These are phyloP conservation scores for Pseudonitzschia pungens DNA, from an alignment of 108 stramenopile genomes.

Conservation along the genomic window DNA sequence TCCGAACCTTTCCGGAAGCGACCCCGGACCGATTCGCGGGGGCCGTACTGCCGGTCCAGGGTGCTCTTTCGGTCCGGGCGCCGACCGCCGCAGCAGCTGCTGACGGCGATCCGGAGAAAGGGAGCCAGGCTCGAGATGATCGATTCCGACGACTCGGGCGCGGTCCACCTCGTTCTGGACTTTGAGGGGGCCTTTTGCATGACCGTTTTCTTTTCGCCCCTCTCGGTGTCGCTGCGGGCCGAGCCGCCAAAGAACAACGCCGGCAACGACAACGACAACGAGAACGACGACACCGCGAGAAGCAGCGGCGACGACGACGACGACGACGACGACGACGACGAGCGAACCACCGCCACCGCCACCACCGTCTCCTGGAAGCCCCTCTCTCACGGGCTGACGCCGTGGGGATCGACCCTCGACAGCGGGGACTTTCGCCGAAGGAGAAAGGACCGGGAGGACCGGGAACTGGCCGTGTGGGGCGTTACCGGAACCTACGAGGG, in stretches of 20 bases:
- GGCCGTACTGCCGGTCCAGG: conserved; percentile 39
- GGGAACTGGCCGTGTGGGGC: conserved; percentile 40
- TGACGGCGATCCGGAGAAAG: conserved; percentile 69
- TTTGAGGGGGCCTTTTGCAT: conserved; percentile 79
- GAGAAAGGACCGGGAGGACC: background rate
- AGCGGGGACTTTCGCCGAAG: background rate
- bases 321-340: background rate
- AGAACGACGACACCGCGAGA: too few species aligned
- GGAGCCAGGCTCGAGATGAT: conserved; percentile 46
- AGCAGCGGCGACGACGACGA: background rate
- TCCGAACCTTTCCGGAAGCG: conserved; percentile 18
- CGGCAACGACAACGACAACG: background rate
- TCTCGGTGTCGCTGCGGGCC: conserved; percentile 70
- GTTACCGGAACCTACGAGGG: conserved; percentile 36
- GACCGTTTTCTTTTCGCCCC: conserved; percentile 71
- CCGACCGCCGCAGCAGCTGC: conserved; percentile 49
- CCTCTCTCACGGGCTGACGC: conserved; percentile 32
- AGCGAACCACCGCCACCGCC: background rate
- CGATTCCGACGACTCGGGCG: conserved; percentile 19
- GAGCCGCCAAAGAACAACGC: conserved; percentile 9
- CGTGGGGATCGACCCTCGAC: conserved; percentile 1
- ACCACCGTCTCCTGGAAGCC: conserved; percentile 26
- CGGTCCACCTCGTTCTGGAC: conserved; percentile 47
- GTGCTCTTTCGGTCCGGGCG: conserved; percentile 63
- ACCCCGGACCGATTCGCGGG: conserved; percentile 5